These are phyloP conservation scores for Epichloe bromicola DNA, from an alignment of 2,329 filamentous ascomycete species.

Conservation along the genomic window DNA sequence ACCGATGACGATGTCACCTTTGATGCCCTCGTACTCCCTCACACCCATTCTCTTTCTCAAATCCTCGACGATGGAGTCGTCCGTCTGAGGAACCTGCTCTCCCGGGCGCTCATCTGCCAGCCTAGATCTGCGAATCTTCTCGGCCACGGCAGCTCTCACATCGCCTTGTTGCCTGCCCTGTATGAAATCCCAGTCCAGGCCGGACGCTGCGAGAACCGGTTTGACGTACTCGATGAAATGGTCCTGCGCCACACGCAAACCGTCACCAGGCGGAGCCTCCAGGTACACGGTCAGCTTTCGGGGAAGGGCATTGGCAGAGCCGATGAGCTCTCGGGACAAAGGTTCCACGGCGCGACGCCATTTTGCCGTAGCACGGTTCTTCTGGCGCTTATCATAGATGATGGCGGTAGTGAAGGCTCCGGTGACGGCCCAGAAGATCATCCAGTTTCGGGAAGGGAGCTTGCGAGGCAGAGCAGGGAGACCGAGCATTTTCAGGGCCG, in stretches of 20 bases:
- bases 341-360: constrained; percentile 81
- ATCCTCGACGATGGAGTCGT: constrained; percentile 44
- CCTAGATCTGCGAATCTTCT: constrained; percentile 65
- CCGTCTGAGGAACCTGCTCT: constrained; percentile 32
- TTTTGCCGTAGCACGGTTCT: constrained; percentile 69
- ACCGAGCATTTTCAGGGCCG: constrained; percentile 66
- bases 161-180: constrained; percentile 91
- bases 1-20: constrained; percentile 80
- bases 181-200: constrained; percentile 90
- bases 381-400: constrained; percentile 86
- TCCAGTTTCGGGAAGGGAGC: constrained; percentile 92
- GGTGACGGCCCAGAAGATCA: constrained; percentile 79
- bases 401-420: constrained; percentile 68
- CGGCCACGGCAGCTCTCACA: constrained; percentile 72
- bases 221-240: constrained; percentile 96
- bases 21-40: constrained; percentile 56
- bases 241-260: constrained; percentile 72
- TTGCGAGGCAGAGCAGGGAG: constrained; percentile 71
- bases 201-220: constrained; percentile 77
- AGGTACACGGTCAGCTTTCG: constrained; percentile 79
- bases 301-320: constrained; percentile 54
- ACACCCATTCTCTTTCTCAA: constrained; percentile 55
- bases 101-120: constrained; percentile 42
- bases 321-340: constrained; percentile 64
- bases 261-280: constrained; percentile 75